A percentile compares a stretch with the other conserved stretches of the same genome.
These are phyloP conservation scores for Paramyrothecium sp. DNA, from an alignment of 2,329 filamentous ascomycete genomes.

Conservation along the genomic window DNA sequence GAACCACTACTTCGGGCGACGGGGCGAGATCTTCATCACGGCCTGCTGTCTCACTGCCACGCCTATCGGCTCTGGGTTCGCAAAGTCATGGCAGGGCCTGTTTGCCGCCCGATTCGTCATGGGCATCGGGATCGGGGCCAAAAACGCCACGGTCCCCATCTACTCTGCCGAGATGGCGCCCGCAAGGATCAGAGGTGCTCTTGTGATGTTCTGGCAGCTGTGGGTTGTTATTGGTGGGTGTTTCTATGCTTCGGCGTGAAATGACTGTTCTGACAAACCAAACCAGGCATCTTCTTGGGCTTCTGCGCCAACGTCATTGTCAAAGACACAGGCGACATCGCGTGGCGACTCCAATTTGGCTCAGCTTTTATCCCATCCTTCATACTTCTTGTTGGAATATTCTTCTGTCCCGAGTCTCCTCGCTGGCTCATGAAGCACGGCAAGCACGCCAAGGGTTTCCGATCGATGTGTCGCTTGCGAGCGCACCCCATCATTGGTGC, in stretches of 20 bases:
- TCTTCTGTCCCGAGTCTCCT: slow-evolving; percentile 59
- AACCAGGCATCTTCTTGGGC: slow-evolving; percentile 38
- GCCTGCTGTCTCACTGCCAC: slow-evolving; percentile 46
- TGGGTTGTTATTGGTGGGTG: slow-evolving; percentile 24
- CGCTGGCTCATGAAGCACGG: slow-evolving; percentile 60
- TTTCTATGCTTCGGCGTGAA: background rate
- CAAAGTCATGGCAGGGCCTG: slow-evolving; percentile 64
- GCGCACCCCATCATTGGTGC: background rate
- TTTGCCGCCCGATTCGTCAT: slow-evolving; percentile 65
- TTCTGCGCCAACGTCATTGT: slow-evolving; percentile 51
- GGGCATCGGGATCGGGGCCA: slow-evolving; percentile 67
- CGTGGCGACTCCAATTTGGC: slow-evolving; percentile 59
- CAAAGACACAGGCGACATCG: slow-evolving; percentile 47
- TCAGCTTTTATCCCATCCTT: slow-evolving; percentile 53
- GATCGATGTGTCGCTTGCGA: slow-evolving; percentile 31
- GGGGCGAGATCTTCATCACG: slow-evolving; percentile 66
- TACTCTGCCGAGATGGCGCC: slow-evolving; percentile 73
- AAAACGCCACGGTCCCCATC: slow-evolving; percentile 64
- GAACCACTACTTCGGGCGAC: slow-evolving; percentile 63
- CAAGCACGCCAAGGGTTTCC: slow-evolving; percentile 52
- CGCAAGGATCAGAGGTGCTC: slow-evolving; percentile 63
- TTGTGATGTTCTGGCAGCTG: slow-evolving; percentile 75
- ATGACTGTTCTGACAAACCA: slow-evolving; percentile 13
- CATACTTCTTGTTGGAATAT: slow-evolving; percentile 53
- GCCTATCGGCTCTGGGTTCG: slow-evolving; percentile 57